These are phyloP conservation scores for Scytalidium lignicola DNA, from an alignment of 2,329 filamentous ascomycete genomes.

Conservation along the genomic window DNA sequence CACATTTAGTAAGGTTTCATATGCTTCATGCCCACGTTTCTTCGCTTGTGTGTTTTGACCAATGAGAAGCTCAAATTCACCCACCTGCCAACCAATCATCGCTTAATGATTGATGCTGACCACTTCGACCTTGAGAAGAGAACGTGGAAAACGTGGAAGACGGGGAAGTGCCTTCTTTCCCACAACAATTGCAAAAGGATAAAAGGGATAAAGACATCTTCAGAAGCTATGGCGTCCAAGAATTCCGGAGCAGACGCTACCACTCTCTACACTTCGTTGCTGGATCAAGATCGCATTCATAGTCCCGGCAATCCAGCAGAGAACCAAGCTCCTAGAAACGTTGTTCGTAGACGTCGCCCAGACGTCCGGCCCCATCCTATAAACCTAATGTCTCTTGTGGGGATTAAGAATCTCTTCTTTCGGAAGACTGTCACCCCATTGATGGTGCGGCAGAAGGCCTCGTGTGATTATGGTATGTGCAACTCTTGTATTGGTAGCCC, in stretches of 20 bases:
- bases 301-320: not conserved
- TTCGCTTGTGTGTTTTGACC: not conserved
- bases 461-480: not conserved
- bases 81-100: constrained; percentile 16
- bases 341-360: constrained; percentile 10
- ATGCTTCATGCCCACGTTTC: not conserved
- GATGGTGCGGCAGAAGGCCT: constrained; percentile 2
- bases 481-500: not conserved
- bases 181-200: not conserved
- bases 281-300: not conserved
- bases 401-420: constrained; percentile 28
- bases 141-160: not conserved
- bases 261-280: not conserved
- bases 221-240: not conserved
- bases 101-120: constrained; percentile 3
- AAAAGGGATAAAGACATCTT: not conserved
- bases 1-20: not conserved
- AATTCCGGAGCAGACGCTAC: not conserved
- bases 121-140: not conserved
- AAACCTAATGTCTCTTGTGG: constrained; percentile 25
- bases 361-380: constrained; percentile 6
- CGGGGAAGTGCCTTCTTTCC: not conserved
- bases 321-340: constrained; percentile 4
- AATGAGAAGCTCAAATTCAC: not conserved
- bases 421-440: constrained; percentile 13